Evolutionary conservation across 2,329 filamentous ascomycete genomes (phyloP), one percentile per base, ranked within the genome.

Genomic region (Aspergillus hortae): DNA sequence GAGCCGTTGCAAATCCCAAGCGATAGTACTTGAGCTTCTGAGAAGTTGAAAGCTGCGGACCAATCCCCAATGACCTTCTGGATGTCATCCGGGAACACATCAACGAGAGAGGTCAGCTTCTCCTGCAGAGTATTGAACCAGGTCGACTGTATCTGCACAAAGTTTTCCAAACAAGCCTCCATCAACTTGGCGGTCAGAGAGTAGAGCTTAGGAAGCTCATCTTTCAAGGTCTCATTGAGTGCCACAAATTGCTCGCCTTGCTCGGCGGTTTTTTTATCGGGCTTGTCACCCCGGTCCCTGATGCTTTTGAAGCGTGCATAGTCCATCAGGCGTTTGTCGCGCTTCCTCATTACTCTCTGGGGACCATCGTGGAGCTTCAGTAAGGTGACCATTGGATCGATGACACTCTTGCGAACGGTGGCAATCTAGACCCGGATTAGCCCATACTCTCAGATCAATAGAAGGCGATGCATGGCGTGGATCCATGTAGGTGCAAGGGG

Each of bases 221-320:
- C 88, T 72, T 96, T 96, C 54, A 97, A 79, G 0, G 92, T 90
- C 56, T 96, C 90, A 66, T 97, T 97, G 54, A 99, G 78, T 6
- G 91, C 90, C 38, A 89, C 82, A 69, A 96, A 99, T 67, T 95
- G 88, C 64, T 96, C 90, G 17, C 91, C 90, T 36, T 88, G 83
- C 61, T 95, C 90, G 14, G 83, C 78, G 4, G 92, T 86, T 68
- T 92, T 94, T 64, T 90, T 87, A 68, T 97, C 92, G 11, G 90
- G 79, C 61, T 90, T 95, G 70, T 95, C 92, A 56, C 90, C 90
- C 32, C 84, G 80, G 42, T 90, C 88, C 64, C 88, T 87, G 53
- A 92, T 80, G 60, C 88, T 83, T 64, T 89, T 86, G 61, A 84
- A 90, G 60, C 88, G 88, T 58, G 92, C 90, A 69, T 89, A 97